Conservation (phyloP, 2,329 filamentous ascomycete species). For the Beauveria pseudobassiana region DNA sequence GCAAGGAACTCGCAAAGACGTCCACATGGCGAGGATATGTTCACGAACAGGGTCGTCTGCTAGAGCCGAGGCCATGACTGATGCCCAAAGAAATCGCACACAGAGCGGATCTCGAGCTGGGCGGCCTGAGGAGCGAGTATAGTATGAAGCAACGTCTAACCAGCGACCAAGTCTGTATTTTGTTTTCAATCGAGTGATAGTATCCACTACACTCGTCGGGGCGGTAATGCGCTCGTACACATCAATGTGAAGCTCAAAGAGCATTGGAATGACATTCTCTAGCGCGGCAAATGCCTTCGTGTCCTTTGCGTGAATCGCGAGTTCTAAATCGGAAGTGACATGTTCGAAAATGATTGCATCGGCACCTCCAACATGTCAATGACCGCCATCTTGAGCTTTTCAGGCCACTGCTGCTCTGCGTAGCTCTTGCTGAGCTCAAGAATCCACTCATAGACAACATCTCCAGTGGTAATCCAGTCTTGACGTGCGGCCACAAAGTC, state of each 20-base stretch:
- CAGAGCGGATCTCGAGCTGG: slow-evolving; percentile 32
- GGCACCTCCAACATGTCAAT: slow-evolving; percentile 47
- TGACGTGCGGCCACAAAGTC: slow-evolving; percentile 33
- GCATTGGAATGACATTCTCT: slow-evolving; percentile 45
- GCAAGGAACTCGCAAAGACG: slow-evolving; percentile 46
- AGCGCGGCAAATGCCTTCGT: slow-evolving; percentile 21
- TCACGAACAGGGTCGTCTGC: slow-evolving; percentile 46
- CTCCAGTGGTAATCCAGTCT: slow-evolving; percentile 46
- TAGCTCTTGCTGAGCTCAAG: slow-evolving; percentile 44
- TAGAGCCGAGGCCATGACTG: slow-evolving; percentile 45
- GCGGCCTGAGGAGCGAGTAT: slow-evolving; percentile 30
- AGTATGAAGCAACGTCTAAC: slow-evolving; percentile 41
- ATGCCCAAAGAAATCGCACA: slow-evolving; percentile 51
- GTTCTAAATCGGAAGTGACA: slow-evolving; percentile 34
- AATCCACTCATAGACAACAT: slow-evolving; percentile 54
- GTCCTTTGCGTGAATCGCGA: slow-evolving; percentile 12
- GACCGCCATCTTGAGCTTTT: slow-evolving; percentile 47
- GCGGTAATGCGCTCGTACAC: slow-evolving; percentile 52
- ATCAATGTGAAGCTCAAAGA: slow-evolving; percentile 56
- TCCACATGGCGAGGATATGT: slow-evolving; percentile 51
- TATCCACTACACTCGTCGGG: slow-evolving; percentile 46
- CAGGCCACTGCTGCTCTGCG: slow-evolving; percentile 47
- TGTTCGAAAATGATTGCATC: slow-evolving; percentile 46
- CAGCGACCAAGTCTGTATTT: slow-evolving; percentile 44
- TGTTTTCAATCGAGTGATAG: slow-evolving; percentile 39